Evolutionary conservation across 192 early-diverging fungal species (phyloP), one percentile per base, ranked within the genome.

Genomic region (Coemansia sp.): DNA sequence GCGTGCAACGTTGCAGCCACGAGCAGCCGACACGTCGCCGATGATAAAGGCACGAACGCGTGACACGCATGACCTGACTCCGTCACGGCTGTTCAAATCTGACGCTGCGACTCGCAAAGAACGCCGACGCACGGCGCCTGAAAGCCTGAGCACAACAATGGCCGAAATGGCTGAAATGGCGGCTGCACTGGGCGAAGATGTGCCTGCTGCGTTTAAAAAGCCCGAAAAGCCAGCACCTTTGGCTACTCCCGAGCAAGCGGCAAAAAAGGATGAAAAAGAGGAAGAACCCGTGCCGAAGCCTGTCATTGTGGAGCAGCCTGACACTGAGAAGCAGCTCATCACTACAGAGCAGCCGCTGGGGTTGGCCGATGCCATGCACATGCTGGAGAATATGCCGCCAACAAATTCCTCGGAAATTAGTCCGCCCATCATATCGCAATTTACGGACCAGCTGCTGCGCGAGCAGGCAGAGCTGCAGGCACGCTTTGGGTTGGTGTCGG

Each of bases 401-500:
- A 27, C 35, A 39, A 9, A 51, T 4, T 16, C 51, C 1, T 9
- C 48, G 13, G 19, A 49, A 49, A 49, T 49, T 19, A n/a, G 48
- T 4, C 48, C 48, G 18, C 13, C 11, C 5, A 3, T 23, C 10
- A 16, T 14, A 54, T 61, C 18, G 53, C 64, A 45, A 45, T 45
- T 45, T 22, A 72, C 73, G 0, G 69, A 73, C 19, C 18, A 57
- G 47, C 67, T 81, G 14, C 39, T 81, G 61, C 57, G 53, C 16
- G 78, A 81, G 57, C 78, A 81, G 54, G 66, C 73, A 16, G 55
- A 47, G 26, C 54, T 75, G 37, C 78, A 81, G 57, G 66, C 73
- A 11, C 69, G 78, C 2, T 45, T 75, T 18, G 37, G 58, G 24
- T 27, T 27, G 5, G 22, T 55, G 51, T 51, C 35, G 29, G 37